Base-by-base conservation (phyloP, 805 yeast species). In the Sungouiella thailandica region DNA sequence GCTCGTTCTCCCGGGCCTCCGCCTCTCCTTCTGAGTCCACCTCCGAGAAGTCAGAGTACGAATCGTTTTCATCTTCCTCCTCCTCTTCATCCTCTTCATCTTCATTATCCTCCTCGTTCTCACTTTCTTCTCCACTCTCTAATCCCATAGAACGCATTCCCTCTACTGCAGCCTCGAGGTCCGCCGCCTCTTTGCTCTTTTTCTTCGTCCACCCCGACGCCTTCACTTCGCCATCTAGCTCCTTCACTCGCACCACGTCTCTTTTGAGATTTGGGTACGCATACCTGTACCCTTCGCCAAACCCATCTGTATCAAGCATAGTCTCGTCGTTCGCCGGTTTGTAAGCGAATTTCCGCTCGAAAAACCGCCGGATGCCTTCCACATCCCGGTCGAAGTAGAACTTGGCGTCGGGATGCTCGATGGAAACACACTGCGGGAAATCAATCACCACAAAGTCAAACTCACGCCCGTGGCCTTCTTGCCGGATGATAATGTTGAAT, bases 401-500 rank as follows among this genome's bases (percentile, higher is more conserved):
- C 42, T 81, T 81, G 5, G 97, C 97, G 55, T 93, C 96, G 3
- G 68, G 70, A 54, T 93, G 99, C 45, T 83, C 89, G 29, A 85
- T 84, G 15, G 96, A 86, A 12, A 93, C 83, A 76, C 97, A 90
- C 61, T 93, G 99, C 3, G 99, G 99, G 69, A 93, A 93, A 70
- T 93, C 99, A 50, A 93, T 90, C 17, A 93, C 96, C 14, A 89
- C 82, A 50, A 88, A 86, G 31, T 85, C 93, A 27, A 64, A 61
- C 35, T 79, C 85, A 17, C 23, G 17, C 22, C 12, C 12, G 37
- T 61, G 63, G 12, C 63, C 61, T 13, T 69, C 73, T 42, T 83
- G 83, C 25, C 83, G 69, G 19, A 87, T 79, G 74, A 93, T 86
- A 47, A 93, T 87, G 58, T 93, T 93, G 60, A 93, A 93, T 62